These are phyloP conservation scores for Mycena rebaudengoi DNA, from an alignment of 768 basidiomycete species.

Conservation along the genomic window DNA sequence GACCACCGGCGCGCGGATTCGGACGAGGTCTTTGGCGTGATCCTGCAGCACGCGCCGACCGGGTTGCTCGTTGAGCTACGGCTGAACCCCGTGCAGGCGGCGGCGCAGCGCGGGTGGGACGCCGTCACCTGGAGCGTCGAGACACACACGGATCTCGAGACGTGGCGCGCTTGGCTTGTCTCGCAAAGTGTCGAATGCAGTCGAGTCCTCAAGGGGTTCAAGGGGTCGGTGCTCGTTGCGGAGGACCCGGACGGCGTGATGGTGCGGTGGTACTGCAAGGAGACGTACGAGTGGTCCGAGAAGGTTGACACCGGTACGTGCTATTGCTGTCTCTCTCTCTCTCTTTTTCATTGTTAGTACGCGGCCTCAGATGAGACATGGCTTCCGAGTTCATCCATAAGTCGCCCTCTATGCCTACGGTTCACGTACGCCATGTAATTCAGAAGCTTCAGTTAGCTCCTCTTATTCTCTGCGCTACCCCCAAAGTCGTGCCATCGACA, in stretches of 20 bases:
- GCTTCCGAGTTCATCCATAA: slow-evolving; percentile 7
- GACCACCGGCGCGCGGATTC: not conserved
- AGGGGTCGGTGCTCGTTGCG: slow-evolving; percentile 4
- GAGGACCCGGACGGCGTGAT: slow-evolving; percentile 13
- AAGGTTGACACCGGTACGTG: not conserved
- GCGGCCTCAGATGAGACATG: slow-evolving; percentile 1
- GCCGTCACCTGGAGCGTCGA: slow-evolving; percentile 14
- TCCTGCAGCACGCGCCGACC: slow-evolving; percentile 6
- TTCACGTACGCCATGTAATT: too few relatives aligned
- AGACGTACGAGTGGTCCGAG: slow-evolving; percentile 12
- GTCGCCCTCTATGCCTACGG: too few relatives aligned
- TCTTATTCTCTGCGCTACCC: too few relatives aligned
- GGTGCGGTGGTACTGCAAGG: slow-evolving; percentile 13
- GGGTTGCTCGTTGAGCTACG: slow-evolving; percentile 7
- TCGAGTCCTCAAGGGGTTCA: not conserved
- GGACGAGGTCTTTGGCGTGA: slow-evolving; percentile 1
- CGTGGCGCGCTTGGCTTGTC: not conserved
- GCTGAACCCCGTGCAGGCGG: slow-evolving; percentile 1
- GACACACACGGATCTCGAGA: slow-evolving; percentile 14
- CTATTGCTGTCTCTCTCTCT: not conserved
- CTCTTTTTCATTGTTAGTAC: not conserved
- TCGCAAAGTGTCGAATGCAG: not conserved
- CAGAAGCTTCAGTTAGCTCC: too few relatives aligned
- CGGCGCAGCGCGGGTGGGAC: slow-evolving; percentile 12
- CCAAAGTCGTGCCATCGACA: too few relatives aligned